These are phyloP conservation scores for Auricularia sp. DNA, from an alignment of 768 basidiomycete genomes.

Conservation along the genomic window DNA sequence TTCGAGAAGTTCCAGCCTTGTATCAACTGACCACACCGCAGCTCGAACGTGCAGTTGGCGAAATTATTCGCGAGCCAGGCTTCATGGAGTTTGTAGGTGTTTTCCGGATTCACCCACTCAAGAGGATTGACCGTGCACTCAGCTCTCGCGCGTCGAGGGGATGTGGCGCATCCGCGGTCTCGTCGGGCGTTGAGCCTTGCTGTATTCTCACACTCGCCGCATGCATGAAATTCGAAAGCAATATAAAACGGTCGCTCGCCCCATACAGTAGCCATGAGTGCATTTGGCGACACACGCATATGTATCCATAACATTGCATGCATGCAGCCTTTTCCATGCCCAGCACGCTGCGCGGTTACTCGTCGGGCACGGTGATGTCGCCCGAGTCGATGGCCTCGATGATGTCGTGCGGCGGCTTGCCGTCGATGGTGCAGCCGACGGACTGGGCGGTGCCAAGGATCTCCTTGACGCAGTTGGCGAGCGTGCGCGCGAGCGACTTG, in stretches of 20 bases:
- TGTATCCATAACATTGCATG: background rate
- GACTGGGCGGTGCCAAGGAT: conserved; percentile 97
- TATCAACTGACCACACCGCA: background rate
- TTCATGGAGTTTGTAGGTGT: background rate
- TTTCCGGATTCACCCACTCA: background rate
- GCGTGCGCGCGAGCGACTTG: conserved; percentile 89
- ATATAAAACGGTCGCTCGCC: too few relatives aligned
- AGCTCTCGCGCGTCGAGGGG: background rate
- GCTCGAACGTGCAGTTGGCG: background rate
- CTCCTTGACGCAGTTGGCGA: conserved; percentile 89
- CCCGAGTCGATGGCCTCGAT: conserved; percentile 81
- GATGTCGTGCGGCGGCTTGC: conserved; percentile 83
- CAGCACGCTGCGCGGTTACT: conserved; percentile 28
- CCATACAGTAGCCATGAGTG: too few relatives aligned
- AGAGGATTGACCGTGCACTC: background rate
- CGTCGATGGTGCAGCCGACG: conserved; percentile 93
- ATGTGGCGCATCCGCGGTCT: background rate
- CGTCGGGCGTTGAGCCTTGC: background rate
- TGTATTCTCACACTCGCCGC: background rate
- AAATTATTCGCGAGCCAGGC: background rate
- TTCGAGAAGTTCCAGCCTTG: background rate
- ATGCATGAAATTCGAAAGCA: too few relatives aligned
- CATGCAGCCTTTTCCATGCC: conserved; percentile 17
- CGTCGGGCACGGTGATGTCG: conserved; percentile 77
- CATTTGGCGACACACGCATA: too few relatives aligned